Conservation (phyloP, 257 asterid species). For the Voacanga thouarsii region DNA sequence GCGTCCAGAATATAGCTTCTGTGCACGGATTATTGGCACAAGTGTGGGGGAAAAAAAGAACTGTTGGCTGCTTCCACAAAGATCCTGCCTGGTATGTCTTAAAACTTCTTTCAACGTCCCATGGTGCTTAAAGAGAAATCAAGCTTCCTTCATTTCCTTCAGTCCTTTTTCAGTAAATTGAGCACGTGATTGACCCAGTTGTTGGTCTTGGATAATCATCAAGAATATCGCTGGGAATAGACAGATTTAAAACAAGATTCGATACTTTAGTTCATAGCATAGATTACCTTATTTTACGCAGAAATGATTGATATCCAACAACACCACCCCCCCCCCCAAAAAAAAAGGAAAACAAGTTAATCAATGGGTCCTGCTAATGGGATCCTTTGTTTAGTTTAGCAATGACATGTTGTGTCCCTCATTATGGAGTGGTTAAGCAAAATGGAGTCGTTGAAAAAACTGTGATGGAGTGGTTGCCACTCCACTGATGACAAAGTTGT, state of each 20-base stretch:
- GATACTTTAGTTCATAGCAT: background rate
- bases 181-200: background rate
- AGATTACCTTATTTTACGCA: background rate
- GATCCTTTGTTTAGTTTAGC: background rate
- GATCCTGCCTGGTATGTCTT: conserved; percentile 33
- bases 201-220: background rate
- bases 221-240: background rate
- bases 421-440: no score
- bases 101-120: conserved; percentile 29
- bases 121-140: conserved; percentile 32
- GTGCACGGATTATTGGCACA: conserved; percentile 5
- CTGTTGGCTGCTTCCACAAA: background rate
- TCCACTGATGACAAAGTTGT: no score
- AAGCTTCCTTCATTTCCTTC: conserved; percentile 30
- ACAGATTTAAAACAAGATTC: background rate
- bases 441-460: no score
- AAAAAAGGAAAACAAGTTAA: no score
- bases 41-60: background rate
- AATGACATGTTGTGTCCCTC: no score
- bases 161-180: background rate
- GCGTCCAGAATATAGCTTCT: conserved; percentile 36
- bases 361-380: background rate
- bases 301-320: no score
- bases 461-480: no score
- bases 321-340: no score